phyloP scores from a whole-genome alignment of 768 basidiomycete species.

The Rhodotorula taiwanensis region DNA sequence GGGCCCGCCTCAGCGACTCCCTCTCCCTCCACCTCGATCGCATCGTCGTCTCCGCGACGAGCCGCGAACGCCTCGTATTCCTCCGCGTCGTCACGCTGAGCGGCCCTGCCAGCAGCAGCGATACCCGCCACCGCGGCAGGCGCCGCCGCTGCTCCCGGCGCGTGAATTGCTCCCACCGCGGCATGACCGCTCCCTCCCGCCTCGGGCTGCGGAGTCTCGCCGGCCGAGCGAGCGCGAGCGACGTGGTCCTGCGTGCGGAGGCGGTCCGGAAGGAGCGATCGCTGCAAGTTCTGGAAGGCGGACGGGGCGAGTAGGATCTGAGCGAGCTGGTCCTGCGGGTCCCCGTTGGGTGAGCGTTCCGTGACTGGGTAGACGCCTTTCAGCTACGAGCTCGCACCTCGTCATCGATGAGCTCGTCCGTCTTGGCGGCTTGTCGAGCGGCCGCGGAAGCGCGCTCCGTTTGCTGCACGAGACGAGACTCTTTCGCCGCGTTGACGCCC shows the following conservation, averaged over 20 bases:
- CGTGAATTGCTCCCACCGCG: too few relatives aligned
- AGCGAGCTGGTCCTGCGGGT: slow-evolving; percentile 11
- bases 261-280: slow-evolving; percentile 23
- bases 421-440: slow-evolving; percentile 1
- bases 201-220: too few relatives aligned
- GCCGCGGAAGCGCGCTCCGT: background rate
- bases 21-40: too few relatives aligned
- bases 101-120: too few relatives aligned
- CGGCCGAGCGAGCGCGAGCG: background rate
- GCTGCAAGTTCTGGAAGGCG: background rate
- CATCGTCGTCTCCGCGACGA: too few relatives aligned
- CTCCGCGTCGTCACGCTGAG: too few relatives aligned
- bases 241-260: background rate
- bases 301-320: background rate
- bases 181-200: too few relatives aligned
- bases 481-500: background rate
- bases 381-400: slow-evolving; percentile 27
- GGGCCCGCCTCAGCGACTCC: too few relatives aligned
- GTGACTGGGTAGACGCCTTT: slow-evolving; percentile 14
- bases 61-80: too few relatives aligned
- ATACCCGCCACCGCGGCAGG: too few relatives aligned
- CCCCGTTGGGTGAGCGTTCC: slow-evolving; percentile 11
- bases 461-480: background rate
- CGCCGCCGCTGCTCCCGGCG: too few relatives aligned
- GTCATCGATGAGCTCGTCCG: slow-evolving; percentile 28